Base-by-base conservation (phyloP, 75 land plant species). In the Cupressus sempervirens region DNA sequence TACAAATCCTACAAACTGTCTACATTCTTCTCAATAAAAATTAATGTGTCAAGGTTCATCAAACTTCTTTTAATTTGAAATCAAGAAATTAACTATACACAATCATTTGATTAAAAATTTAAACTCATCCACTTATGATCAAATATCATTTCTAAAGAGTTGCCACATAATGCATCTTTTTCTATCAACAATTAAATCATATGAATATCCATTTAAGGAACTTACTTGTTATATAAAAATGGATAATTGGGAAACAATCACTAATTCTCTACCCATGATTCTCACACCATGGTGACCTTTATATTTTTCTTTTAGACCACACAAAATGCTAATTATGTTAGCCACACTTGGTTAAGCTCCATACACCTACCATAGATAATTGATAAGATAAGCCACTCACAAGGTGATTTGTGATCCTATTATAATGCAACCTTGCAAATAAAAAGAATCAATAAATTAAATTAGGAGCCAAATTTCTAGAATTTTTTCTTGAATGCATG, bases 221-320 rank as follows among this genome's bases (percentile, higher is more conserved):
- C 79, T 80, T 91, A 90, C 97, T 96, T 26, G 99, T 93, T n/a
- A 98, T 98, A 74, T 98, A 98, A n/a, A 86, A 40, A 85, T 84
- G 38, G 99, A 98, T 23, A 98, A 87, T 74, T 96, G 98, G 12
- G 99, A 95, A 30, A 98, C 96, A 65, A 94, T 91, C 13, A 97
- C 96, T 58, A 97, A 89, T n/a, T 96, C 94, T 52, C 96, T 88
- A 54, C 96, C 98, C 86, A 94, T 92, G 65, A 98, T 96, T 52
- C 93, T 86, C 54, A 98, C 99, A 89, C 98, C 98, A 89, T 98
- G 99, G 76, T 98, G 98, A 13, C 98, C 98, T 85, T 98, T 98
- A 65, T 96, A 98, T 82, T 82, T 96, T 86, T 96, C 98, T 79
- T 98, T 96, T 85, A 98, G 46, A 18, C 99, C 99, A 48, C 99